Conservation (phyloP, 164 flowering plant species). For the Liquidambar formosana region DNA sequence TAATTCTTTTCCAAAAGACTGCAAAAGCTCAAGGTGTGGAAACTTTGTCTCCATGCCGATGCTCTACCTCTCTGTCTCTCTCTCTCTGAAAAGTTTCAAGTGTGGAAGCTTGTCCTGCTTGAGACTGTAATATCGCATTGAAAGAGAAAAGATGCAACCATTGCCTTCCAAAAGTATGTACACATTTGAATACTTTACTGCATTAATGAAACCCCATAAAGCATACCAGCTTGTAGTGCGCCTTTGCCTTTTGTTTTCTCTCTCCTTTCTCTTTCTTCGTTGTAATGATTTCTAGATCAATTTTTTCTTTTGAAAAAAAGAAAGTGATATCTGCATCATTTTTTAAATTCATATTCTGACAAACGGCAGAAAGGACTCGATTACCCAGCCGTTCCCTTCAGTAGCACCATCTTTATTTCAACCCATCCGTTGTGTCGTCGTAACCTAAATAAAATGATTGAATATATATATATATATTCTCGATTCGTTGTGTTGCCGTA, state of each 20-base stretch:
- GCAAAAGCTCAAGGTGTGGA: slow-evolving; percentile 27
- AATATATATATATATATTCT: no score
- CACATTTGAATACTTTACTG: slow-evolving; percentile 19
- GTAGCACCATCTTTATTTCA: no score
- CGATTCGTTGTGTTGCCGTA: no score
- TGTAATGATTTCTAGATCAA: slow-evolving; percentile 18
- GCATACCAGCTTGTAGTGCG: slow-evolving; percentile 21
- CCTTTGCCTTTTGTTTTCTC: slow-evolving; percentile 9
- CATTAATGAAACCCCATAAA: slow-evolving; percentile 22
- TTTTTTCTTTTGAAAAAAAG: no score
- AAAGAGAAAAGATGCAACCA: slow-evolving; percentile 19
- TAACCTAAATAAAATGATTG: no score
- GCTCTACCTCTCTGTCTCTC: not conserved
- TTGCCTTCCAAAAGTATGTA: slow-evolving; percentile 22
- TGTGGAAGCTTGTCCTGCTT: slow-evolving; percentile 11
- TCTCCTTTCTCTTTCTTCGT: no score
- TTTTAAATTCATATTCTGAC: slow-evolving; percentile 7
- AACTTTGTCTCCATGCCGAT: slow-evolving; percentile 29
- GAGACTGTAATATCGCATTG: slow-evolving; percentile 2
- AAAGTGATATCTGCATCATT: not conserved
- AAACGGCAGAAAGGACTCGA: slow-evolving; percentile 4
- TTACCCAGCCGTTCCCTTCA: no score
- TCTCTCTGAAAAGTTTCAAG: slow-evolving; percentile 9
- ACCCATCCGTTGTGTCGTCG: no score
- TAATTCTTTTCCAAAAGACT: slow-evolving; percentile 30